Base-by-base conservation (phyloP, 257 asterid species). In the Solanum clarkiae region DNA sequence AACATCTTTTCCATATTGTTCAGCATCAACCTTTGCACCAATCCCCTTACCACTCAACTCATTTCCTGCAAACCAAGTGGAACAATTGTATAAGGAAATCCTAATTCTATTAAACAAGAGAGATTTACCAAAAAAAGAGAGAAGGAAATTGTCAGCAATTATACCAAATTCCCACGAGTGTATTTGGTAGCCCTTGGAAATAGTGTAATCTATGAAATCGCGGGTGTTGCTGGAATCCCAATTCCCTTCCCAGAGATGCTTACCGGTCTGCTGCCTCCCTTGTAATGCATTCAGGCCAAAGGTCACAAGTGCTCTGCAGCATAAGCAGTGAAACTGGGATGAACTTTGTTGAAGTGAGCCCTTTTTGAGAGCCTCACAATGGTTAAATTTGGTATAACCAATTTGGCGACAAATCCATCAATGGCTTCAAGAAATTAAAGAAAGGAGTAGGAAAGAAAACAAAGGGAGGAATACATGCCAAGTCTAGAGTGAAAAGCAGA, bases 121-220 rank as follows among this genome's bases (percentile, higher is more conserved):
- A 5, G 17, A 79, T 16, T 29, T 53, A 16, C 49, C 57, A 75
- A 24, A 47, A 42, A 53, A 53, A 79, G 65, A 79, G 49, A 79
- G 63, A 51, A 16, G 63, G 49, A 16, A 53, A 53, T 16, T 26
- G 49, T 79, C 65, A 79, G 26, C 18, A 42, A 24, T 42, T 32
- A 24, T 60, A 82, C 85, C 85, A 68, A 82, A 68, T 68, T 82
- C 85, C 85, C 98, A 96, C n/a, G 98, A 93, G 85, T 93, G 91
- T 17, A 96, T 87, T 42, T 80, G 86, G 91, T 96, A 94, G 69
- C 92, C 94, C 87, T 92, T 95, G 81, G 97, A 91, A 22, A 94
- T 63, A 7, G 98, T 95, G 89, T 95, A 93, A 83, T 69, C 74
- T 60, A 96, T 91, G 90, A 96, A 93, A 89, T 92, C 97, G 70